Evolutionary conservation across 352 stramenopile species (phyloP).

Genomic region (Phytopythium ostracodes): DNA sequence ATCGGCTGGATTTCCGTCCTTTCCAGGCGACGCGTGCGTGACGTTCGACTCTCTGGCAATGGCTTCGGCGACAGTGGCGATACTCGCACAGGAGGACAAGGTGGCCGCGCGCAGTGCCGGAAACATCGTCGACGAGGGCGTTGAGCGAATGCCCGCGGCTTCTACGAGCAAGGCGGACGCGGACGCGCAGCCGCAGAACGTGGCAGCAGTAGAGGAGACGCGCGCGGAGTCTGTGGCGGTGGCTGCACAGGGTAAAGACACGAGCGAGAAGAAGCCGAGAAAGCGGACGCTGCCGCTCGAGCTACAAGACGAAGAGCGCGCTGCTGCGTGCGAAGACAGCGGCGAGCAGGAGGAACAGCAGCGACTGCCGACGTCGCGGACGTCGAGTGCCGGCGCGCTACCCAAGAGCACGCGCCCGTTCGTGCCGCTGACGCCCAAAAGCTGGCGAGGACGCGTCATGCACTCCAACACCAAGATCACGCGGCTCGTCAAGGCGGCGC

Average conservation of each 20-base stretch:
- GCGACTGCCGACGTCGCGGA: too few species aligned
- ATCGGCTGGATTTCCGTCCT: constrained; percentile 1
- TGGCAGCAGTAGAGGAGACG: neutral
- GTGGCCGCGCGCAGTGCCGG: neutral
- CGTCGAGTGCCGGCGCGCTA: neutral
- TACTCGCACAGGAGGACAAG: neutral
- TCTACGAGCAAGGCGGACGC: neutral
- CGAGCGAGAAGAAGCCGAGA: neutral
- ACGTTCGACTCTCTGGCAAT: neutral
- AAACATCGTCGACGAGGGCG: neutral
- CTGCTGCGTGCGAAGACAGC: neutral
- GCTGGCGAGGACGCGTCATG: constrained; percentile 45
- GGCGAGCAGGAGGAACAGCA: constrained; percentile 3
- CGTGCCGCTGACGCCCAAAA: constrained; percentile 41
- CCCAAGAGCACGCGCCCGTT: constrained; percentile 27
- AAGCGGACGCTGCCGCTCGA: neutral
- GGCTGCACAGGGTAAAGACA: neutral
- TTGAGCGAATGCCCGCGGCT: neutral
- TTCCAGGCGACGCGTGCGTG: neutral
- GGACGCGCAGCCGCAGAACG: neutral
- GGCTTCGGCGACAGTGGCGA: neutral
- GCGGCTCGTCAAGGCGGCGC: constrained; percentile 70
- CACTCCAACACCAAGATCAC: constrained; percentile 64
- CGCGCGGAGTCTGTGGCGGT: neutral
- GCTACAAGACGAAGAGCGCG: neutral